Conservation (phyloP, 73 alveolate genomes). For the Urostyla sp. region DNA sequence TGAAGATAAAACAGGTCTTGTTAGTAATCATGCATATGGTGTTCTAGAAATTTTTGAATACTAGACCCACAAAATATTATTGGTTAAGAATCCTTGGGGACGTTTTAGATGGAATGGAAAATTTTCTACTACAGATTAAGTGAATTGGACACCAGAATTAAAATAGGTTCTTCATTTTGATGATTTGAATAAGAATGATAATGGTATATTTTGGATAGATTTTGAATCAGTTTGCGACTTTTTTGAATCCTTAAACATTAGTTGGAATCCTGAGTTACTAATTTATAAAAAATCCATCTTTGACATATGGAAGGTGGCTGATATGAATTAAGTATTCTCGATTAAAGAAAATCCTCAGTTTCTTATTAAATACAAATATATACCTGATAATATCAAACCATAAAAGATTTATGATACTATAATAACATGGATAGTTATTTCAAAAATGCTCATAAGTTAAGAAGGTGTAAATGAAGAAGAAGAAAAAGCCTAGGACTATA, state of each 20-base stretch:
- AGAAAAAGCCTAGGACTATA: slow-evolving; percentile 57
- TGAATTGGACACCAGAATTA: slow-evolving; percentile 65
- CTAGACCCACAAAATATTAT: slow-evolving; percentile 39
- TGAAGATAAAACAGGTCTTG: slow-evolving; percentile 70
- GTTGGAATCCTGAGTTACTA: slow-evolving; percentile 74
- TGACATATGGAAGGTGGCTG: slow-evolving; percentile 68
- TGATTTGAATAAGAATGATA: slow-evolving; percentile 37
- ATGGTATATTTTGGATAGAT: slow-evolving; percentile 76
- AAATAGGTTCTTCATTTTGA: slow-evolving; percentile 56
- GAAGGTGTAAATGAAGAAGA: slow-evolving; percentile 59
- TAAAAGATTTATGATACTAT: slow-evolving; percentile 4
- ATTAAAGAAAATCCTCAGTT: slow-evolving; percentile 64
- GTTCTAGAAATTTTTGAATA: slow-evolving; percentile 66
- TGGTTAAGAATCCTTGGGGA: slow-evolving; percentile 80
- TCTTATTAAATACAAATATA: slow-evolving; percentile 32
- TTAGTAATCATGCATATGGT: slow-evolving; percentile 71
- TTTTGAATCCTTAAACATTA: slow-evolving; percentile 63
- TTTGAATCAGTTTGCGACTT: slow-evolving; percentile 61
- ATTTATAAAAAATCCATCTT: slow-evolving; percentile 48
- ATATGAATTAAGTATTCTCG: slow-evolving; percentile 50
- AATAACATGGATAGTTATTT: slow-evolving; percentile 60
- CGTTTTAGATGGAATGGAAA: slow-evolving; percentile 71
- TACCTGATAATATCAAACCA: slow-evolving; percentile 19
- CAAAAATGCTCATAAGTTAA: slow-evolving; percentile 54
- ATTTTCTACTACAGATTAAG: slow-evolving; percentile 50